Conservation (phyloP, 2,329 filamentous ascomycete genomes). For the Epichloe coenophiala region DNA sequence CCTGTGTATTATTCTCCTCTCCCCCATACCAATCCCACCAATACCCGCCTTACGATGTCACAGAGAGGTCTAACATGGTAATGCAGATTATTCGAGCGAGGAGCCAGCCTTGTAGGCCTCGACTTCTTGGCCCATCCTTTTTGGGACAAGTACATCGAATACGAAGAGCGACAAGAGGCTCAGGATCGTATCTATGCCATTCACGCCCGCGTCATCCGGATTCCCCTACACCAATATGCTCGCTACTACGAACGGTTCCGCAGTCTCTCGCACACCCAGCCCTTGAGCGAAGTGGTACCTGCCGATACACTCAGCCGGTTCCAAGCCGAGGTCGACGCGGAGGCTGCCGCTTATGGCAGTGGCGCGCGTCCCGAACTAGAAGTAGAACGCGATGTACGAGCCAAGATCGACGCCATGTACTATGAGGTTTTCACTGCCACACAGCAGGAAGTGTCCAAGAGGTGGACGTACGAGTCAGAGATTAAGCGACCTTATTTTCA, state of each 20-base stretch:
- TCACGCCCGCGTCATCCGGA: slow-evolving; percentile 66
- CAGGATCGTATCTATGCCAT: slow-evolving; percentile 78
- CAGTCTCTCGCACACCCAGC: slow-evolving; percentile 57
- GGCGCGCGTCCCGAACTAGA: slow-evolving; percentile 57
- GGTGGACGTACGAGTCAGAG: slow-evolving; percentile 89
- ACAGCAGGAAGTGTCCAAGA: slow-evolving; percentile 77
- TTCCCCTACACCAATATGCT: slow-evolving; percentile 92
- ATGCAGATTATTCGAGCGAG: slow-evolving; percentile 83
- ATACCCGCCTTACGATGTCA: neutral
- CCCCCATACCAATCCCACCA: slow-evolving; percentile 4
- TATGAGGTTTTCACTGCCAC: slow-evolving; percentile 70
- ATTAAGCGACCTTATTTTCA: slow-evolving; percentile 96
- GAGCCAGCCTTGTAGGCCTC: slow-evolving; percentile 68
- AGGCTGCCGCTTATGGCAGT: slow-evolving; percentile 38
- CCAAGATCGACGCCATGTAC: slow-evolving; percentile 67
- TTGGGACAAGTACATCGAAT: slow-evolving; percentile 98
- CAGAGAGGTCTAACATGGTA: slow-evolving; percentile 14
- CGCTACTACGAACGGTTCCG: slow-evolving; percentile 90
- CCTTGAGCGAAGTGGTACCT: slow-evolving; percentile 59
- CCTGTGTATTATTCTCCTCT: slow-evolving; percentile 44
- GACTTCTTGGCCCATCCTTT: slow-evolving; percentile 93
- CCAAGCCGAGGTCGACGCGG: slow-evolving; percentile 56
- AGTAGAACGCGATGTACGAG: slow-evolving; percentile 68
- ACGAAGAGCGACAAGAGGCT: slow-evolving; percentile 79
- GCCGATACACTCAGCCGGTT: slow-evolving; percentile 55